A percentile compares a stretch with the other conserved stretches of the same genome.
phyloP scores from a whole-genome alignment of 2,329 filamentous ascomycete species.

The Salinomyces thailandicus region DNA sequence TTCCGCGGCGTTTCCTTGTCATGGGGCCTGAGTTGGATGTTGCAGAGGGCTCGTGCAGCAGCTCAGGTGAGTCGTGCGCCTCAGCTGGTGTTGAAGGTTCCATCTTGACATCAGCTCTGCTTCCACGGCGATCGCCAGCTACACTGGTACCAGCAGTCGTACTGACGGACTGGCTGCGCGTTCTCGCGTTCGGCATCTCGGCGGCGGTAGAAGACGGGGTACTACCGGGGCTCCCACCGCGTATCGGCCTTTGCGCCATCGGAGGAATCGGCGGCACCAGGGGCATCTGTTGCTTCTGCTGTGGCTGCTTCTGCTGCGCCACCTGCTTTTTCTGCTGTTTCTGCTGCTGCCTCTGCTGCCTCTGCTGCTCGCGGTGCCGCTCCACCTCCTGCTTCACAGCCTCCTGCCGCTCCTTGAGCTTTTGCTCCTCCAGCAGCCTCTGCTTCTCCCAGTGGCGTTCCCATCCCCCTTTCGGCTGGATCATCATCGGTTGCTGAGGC shows the following conservation, averaged over 20 bases:
- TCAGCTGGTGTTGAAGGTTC: conserved; percentile 39
- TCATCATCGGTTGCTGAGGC: no score
- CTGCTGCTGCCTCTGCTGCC: no score
- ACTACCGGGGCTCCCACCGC: conserved; percentile 26
- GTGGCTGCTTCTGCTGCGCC: no score
- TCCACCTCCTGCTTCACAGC: conserved; percentile 7
- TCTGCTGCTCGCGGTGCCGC: no score
- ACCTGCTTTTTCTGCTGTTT: no score
- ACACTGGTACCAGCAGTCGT: conserved; percentile 37
- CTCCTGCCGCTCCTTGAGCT: no score
- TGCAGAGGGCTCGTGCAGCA: conserved; percentile 14
- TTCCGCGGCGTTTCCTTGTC: conserved; percentile 26
- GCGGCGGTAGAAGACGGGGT: conserved; percentile 38
- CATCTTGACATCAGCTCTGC: conserved; percentile 33
- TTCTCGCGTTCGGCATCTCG: conserved; percentile 34
- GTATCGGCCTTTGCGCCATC: conserved; percentile 3
- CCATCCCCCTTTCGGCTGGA: no score
- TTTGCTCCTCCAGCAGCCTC: no score
- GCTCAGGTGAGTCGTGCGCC: conserved; percentile 28
- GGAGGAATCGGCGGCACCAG: background rate
- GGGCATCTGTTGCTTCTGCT: background rate
- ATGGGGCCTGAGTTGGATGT: conserved; percentile 15
- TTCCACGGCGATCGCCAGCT: conserved; percentile 25
- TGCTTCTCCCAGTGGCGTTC: no score
- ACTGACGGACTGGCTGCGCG: conserved; percentile 39